Evolutionary conservation across 73 alveolate genomes (phyloP).

Genomic region (Blepharisma japonicum): DNA sequence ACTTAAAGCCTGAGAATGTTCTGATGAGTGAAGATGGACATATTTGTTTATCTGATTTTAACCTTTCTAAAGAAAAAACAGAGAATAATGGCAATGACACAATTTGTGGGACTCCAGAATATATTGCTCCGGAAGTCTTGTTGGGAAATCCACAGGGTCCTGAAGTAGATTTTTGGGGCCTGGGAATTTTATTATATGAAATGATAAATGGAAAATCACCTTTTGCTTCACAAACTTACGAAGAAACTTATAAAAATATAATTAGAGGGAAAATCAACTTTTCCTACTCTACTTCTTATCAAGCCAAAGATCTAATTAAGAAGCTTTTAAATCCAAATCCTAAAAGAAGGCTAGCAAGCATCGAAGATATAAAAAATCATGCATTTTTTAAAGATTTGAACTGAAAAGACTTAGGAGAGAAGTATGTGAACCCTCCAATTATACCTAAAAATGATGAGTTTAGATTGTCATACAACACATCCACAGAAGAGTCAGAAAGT

Average conservation of each 20-base stretch:
- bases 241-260: constrained; percentile 81
- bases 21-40: constrained; percentile 80
- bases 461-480: too few relatives aligned
- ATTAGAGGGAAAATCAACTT: constrained; percentile 67
- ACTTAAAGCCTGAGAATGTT: constrained; percentile 89
- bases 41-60: constrained; percentile 82
- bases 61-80: constrained; percentile 58
- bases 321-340: constrained; percentile 41
- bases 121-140: constrained; percentile 93
- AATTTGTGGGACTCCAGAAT: constrained; percentile 39
- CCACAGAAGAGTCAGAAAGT: too few relatives aligned
- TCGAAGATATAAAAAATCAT: constrained; percentile 79
- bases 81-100: constrained; percentile 26
- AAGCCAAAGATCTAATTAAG: constrained; percentile 75
- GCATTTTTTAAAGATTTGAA: constrained; percentile 70
- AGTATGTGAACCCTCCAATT: constrained; percentile 47
- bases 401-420: constrained; percentile 61
- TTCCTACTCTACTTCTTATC: constrained; percentile 73
- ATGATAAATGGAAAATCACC: constrained; percentile 92
- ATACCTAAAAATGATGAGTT: too few relatives aligned
- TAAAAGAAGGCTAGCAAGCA: too few relatives aligned
- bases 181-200: constrained; percentile 89
- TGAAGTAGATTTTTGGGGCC: constrained; percentile 94
- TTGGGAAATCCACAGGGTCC: constrained; percentile 79
- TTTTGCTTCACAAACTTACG: constrained; percentile 77